Conservation (phyloP, 768 basidiomycete species). For the Boletus fagicola region DNA sequence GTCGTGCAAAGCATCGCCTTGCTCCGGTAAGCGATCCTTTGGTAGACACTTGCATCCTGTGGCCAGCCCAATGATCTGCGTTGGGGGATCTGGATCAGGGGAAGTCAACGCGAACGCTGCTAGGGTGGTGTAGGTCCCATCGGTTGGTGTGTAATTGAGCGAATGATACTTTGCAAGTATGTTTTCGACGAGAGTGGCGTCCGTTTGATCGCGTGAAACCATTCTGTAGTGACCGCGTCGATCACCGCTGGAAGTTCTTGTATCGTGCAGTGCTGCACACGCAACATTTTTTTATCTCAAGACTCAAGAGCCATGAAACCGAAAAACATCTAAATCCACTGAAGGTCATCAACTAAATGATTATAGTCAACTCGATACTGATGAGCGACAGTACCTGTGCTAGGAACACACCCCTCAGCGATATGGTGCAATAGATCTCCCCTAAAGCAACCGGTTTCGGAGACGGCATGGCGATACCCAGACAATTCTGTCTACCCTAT, state of each 20-base stretch:
- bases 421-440: too few relatives aligned
- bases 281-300: too few relatives aligned
- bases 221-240: too few relatives aligned
- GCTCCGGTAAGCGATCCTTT: constrained; percentile 50
- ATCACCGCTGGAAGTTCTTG: too few relatives aligned
- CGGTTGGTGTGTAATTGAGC: constrained; percentile 49
- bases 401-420: too few relatives aligned
- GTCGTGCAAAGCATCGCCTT: constrained; percentile 83
- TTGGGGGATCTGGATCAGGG: constrained; percentile 13
- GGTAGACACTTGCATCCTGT: constrained; percentile 90
- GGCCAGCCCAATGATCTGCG: constrained; percentile 65
- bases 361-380: too few relatives aligned
- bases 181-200: constrained; percentile 33
- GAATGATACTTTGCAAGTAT: constrained; percentile 45
- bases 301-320: too few relatives aligned
- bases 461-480: neutral
- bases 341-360: too few relatives aligned
- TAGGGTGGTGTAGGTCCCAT: constrained; percentile 60
- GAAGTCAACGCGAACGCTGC: constrained; percentile 55
- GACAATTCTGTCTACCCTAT: constrained; percentile 1
- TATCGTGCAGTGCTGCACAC: too few relatives aligned
- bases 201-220: constrained; percentile 11
- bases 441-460: neutral
- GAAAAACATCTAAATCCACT: too few relatives aligned
- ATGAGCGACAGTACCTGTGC: too few relatives aligned